phyloP scores from a whole-genome alignment of 441 rosid genomes.

The Cnidoscolus chayamansa region DNA sequence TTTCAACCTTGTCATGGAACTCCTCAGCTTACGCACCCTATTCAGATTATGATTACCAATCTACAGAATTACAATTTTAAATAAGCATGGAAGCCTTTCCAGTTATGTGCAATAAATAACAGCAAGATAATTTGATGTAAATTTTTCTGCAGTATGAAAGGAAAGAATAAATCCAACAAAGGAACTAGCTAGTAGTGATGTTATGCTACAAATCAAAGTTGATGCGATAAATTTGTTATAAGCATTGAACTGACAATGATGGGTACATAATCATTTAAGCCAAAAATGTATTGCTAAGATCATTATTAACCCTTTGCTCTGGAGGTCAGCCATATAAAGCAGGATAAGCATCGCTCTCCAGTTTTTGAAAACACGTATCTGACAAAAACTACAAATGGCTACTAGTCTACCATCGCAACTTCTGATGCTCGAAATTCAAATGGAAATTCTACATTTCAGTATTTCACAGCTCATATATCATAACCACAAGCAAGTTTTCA shows the following conservation, averaged over 20 bases:
- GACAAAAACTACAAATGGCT: constrained; percentile 84
- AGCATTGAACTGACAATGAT: background rate
- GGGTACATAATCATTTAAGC: background rate
- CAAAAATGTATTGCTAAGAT: background rate
- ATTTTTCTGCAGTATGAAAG: background rate
- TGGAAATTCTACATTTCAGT: constrained; percentile 33
- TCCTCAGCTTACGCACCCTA: constrained; percentile 90
- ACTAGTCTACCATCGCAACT: constrained; percentile 59
- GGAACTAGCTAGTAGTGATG: background rate
- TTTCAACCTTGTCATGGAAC: too few relatives aligned
- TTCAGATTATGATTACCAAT: constrained; percentile 93
- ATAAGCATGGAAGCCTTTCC: background rate
- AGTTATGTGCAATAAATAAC: background rate
- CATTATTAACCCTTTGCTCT: constrained; percentile 41
- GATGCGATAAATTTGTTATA: background rate
- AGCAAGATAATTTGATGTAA: background rate
- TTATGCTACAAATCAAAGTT: background rate
- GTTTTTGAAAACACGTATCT: constrained; percentile 80
- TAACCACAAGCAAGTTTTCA: constrained; percentile 13
- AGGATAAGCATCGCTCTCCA: constrained; percentile 92
- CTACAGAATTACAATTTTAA: constrained; percentile 38
- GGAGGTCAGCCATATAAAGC: constrained; percentile 92
- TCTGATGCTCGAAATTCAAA: constrained; percentile 89
- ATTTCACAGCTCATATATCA: constrained; percentile 23
- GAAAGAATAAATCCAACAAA: background rate